Evolutionary conservation across 805 yeast genomes (phyloP), one percentile per base, ranked within the genome.

Genomic region (Candida manassasensis): DNA sequence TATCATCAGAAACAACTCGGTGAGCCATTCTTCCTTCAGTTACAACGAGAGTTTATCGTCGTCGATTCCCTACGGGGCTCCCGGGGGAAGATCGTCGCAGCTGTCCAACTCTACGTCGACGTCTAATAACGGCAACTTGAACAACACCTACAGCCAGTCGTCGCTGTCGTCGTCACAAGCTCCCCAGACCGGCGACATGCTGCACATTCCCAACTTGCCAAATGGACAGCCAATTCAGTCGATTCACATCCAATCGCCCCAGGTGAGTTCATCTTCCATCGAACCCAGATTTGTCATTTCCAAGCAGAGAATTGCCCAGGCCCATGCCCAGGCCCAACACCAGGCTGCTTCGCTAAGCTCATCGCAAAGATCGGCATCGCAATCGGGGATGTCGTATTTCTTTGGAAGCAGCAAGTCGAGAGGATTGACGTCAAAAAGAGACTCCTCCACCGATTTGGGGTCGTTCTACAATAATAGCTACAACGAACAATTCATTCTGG

Each of bases 231-330:
- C 74, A 6, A 76, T 76, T 37, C 65, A 67, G 16, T 79, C 86
- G 9, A 81, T 77, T 38, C 77, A 79, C 40, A 77, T 84, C 37
- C 79, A 78, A 36, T 81, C 89, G 0, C 93, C 93, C 3, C 74
- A 71, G 35, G 83, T 83, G 4, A 44, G 45, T 36, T 56, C 75
- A 4, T 52, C 65, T 27, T 71, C 78, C 21, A 79, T 88, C n/a
- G 96, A 87, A 52, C 84, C 94, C 11, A 70, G 96, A 28, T 87
- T 88, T 52, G 78, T 88, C 33, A 82, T 88, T 26, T 84, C 94
- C 8, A 78, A 85, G 49, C 93, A 82, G 41, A 75, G 84, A 36
- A 77, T 80, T 16, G 79, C 71, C 29, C 78, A 64, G 44, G 73
- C 67, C 13, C 77, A 71, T 45, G 75, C 72, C 19, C 57, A 54